Base-by-base conservation (phyloP, 208 protist genomes). In the Acanthamoeba royreba region DNA sequence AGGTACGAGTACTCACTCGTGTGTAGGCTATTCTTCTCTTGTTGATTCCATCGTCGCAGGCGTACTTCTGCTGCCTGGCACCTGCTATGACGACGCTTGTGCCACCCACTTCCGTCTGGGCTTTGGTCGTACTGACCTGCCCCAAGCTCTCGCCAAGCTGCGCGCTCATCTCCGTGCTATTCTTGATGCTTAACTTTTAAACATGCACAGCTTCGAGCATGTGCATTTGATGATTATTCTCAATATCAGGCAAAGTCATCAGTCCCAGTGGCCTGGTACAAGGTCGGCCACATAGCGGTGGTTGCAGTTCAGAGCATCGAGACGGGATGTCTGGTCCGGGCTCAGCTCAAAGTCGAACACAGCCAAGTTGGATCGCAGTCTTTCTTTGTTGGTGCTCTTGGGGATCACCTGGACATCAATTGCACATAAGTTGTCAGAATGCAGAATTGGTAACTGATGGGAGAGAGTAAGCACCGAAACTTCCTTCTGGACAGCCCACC, bases 331-430 rank as follows among this genome's bases (percentile, higher is more conserved):
- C 28, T 98, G 97, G 28, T 96, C 95, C 35, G 96, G 92, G 2
- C 89, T 89, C 15, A 99, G 93, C 79, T 97, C 72, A 95, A 99
- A 98, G 93, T 98, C 95, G 79, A 98, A 98, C 1, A 99, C 92
- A 79, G 96, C 79, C 22, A 98, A 95, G 94, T 99, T 99, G 90
- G 98, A 89, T n/a, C 79, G 89, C 63, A 99, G 98, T 77, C 98
- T 96, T 15, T 96, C 95, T 83, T 93, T 72, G 47, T 97, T 96
- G 40, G 77, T 96, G 4, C 97, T 98, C 94, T 99, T 99, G 42
- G 98, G 97, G 72, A 99, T 98, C 9, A 85, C 43, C 74, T 85
- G 74, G 4, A 8, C 28, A 43, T 77, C 35, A 69, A 53, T 22
- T 15, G 25, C 28, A 45, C 72, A 86, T 1, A 13, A 33, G 8